A percentile compares a stretch with the other conserved stretches of the same genome.
These are phyloP conservation scores for Holtermanniella nyarrowii DNA, from an alignment of 768 basidiomycete species.

Conservation along the genomic window DNA sequence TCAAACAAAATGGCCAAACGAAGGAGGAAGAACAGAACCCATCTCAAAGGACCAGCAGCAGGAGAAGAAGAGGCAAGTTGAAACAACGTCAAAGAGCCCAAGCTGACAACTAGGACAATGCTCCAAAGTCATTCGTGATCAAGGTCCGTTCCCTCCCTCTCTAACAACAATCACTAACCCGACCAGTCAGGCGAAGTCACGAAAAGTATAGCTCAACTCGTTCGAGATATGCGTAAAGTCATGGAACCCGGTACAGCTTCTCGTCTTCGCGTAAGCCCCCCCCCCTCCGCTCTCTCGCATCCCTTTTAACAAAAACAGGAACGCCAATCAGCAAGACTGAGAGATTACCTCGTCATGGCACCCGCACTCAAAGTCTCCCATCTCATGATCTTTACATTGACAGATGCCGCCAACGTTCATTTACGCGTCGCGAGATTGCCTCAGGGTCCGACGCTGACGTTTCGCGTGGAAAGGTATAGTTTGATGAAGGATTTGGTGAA, in stretches of 20 bases:
- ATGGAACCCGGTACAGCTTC: constrained; percentile 98
- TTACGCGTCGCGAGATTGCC: constrained; percentile 78
- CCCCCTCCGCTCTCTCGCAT: background rate
- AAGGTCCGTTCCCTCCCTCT: constrained; percentile 44
- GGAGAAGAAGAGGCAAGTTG: constrained; percentile 27
- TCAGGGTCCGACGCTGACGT: constrained; percentile 84
- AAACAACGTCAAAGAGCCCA: no score
- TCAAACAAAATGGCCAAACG: constrained; percentile 23
- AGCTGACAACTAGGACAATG: constrained; percentile 28
- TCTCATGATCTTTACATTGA: constrained; percentile 81
- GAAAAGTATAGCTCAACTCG: constrained; percentile 71
- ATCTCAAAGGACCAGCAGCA: constrained; percentile 32
- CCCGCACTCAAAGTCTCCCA: constrained; percentile 85
- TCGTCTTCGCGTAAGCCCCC: constrained; percentile 60
- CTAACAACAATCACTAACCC: background rate
- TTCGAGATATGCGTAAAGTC: constrained; percentile 83
- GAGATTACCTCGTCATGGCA: constrained; percentile 87
- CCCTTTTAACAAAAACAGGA: constrained; percentile 50
- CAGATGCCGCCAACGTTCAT: constrained; percentile 52
- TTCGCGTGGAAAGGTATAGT: constrained; percentile 84
- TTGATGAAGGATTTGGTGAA: constrained; percentile 54
- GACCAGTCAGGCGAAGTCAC: constrained; percentile 74
- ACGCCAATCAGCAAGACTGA: constrained; percentile 61
- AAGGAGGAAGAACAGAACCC: constrained; percentile 40
- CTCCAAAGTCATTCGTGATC: constrained; percentile 89